A percentile compares a stretch with the other conserved stretches of the same genome.
phyloP scores from a whole-genome alignment of 768 basidiomycete species.

The Clavulina sp. region DNA sequence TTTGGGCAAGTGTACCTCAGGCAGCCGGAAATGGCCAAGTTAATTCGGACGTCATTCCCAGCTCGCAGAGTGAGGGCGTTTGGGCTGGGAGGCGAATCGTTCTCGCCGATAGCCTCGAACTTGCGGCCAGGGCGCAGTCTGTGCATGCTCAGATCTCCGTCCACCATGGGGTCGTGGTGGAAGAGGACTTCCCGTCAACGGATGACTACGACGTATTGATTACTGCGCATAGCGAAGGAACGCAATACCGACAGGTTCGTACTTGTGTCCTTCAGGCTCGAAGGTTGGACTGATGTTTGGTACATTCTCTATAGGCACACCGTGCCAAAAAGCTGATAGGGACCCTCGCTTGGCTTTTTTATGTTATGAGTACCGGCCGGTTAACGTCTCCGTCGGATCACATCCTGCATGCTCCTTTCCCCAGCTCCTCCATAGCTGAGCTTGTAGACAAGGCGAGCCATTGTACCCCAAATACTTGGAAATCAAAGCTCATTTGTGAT shows the following conservation, averaged over 20 bases:
- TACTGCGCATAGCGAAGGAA: slow-evolving; percentile 48
- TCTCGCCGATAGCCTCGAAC: slow-evolving; percentile 34
- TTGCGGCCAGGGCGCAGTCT: background rate
- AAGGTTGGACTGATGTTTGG: background rate
- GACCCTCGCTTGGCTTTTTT: slow-evolving; percentile 69
- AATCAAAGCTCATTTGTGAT: background rate
- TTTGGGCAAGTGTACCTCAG: too few species aligned
- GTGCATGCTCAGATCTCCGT: background rate
- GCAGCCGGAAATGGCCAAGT: too few species aligned
- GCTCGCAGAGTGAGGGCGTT: slow-evolving; percentile 20
- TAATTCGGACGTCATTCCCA: too few species aligned
- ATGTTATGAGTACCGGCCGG: slow-evolving; percentile 46
- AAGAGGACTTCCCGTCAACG: slow-evolving; percentile 12
- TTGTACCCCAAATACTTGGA: background rate
- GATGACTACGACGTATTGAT: slow-evolving; percentile 55
- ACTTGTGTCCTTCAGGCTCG: background rate
- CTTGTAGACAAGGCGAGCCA: slow-evolving; percentile 43
- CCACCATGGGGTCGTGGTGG: background rate
- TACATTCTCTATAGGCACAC: slow-evolving; percentile 33
- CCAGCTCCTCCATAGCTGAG: slow-evolving; percentile 42
- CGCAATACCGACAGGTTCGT: slow-evolving; percentile 51
- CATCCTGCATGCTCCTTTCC: slow-evolving; percentile 66
- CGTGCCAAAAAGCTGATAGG: slow-evolving; percentile 44
- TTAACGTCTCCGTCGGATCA: slow-evolving; percentile 51
- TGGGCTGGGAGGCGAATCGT: slow-evolving; percentile 47